Evolutionary conservation across 2,329 filamentous ascomycete genomes (phyloP).

Genomic region (Hymenotorrendiella dingleyae): DNA sequence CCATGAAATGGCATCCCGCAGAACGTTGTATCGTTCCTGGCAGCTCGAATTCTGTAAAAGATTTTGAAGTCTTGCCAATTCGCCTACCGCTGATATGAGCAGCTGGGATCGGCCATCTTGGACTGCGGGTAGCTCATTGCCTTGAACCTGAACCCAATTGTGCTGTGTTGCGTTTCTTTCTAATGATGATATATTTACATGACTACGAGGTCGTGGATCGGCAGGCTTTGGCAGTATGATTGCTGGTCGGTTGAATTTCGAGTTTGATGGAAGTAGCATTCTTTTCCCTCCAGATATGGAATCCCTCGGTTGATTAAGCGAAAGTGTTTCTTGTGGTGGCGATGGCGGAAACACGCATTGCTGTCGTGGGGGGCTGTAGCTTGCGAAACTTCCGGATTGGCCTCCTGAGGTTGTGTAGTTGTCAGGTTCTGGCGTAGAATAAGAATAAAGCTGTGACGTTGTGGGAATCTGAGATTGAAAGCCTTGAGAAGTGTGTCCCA

Average conservation of each 20-base stretch:
- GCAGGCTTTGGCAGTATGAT: neutral
- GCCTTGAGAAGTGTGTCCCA: too few relatives aligned
- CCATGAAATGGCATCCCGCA: slow-evolving; percentile 3
- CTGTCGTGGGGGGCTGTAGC: neutral
- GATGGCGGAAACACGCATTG: slow-evolving; percentile 3
- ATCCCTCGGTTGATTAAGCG: too few relatives aligned
- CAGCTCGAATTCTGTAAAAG: neutral
- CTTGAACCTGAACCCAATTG: neutral
- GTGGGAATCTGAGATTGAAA: neutral
- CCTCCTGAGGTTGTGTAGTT: neutral
- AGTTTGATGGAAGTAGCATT: neutral
- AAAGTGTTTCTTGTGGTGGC: slow-evolving; percentile 4
- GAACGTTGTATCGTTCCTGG: neutral
- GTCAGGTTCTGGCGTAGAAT: slow-evolving; percentile 6
- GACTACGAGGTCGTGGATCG: neutral
- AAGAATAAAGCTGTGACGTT: slow-evolving; percentile 1
- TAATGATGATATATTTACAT: slow-evolving; percentile 4
- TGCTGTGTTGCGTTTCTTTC: slow-evolving; percentile 2
- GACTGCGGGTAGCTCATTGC: neutral
- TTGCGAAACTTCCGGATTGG: neutral
- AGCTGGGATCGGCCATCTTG: neutral
- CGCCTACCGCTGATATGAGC: neutral
- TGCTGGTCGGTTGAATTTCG: neutral
- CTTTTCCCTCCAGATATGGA: too few relatives aligned
- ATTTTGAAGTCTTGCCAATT: slow-evolving; percentile 1